Conservation (phyloP, 768 basidiomycete genomes). For the Termitomyces titanicus region DNA sequence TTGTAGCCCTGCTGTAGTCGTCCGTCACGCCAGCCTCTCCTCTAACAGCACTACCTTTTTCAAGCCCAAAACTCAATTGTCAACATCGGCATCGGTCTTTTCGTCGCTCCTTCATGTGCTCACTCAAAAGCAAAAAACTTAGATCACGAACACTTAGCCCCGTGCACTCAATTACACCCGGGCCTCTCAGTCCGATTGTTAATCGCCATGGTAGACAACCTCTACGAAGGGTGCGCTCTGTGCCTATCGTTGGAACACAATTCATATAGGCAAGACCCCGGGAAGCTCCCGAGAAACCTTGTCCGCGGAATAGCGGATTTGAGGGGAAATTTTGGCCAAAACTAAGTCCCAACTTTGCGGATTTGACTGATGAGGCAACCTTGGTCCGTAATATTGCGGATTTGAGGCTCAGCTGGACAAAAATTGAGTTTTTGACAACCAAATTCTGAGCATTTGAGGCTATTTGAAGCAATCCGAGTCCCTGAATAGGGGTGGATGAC, state of each 20-base stretch:
- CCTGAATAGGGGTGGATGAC: too few relatives aligned
- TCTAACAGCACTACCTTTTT: slow-evolving; percentile 3
- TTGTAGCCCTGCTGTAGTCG: background rate
- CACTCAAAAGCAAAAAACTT: background rate
- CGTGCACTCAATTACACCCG: background rate
- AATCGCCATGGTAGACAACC: background rate
- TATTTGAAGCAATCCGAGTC: too few relatives aligned
- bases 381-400: too few relatives aligned
- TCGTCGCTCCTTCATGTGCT: slow-evolving; percentile 1
- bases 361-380: too few relatives aligned
- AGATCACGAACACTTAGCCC: slow-evolving; percentile 1
- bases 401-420: too few relatives aligned
- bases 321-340: too few relatives aligned
- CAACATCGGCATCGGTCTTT: slow-evolving; percentile 5
- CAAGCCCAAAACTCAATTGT: slow-evolving; percentile 8
- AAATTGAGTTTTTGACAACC: too few relatives aligned
- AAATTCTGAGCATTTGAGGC: too few relatives aligned
- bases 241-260: background rate
- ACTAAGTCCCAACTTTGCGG: too few relatives aligned
- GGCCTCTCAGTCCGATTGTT: background rate
- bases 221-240: slow-evolving; percentile 2
- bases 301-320: too few relatives aligned
- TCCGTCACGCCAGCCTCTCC: slow-evolving; percentile 1
- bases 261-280: too few relatives aligned
- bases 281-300: too few relatives aligned